A percentile compares a stretch with the other conserved stretches of the same genome.
These are phyloP conservation scores for Coprinellus micaceus DNA, from an alignment of 768 basidiomycete species.

Conservation along the genomic window DNA sequence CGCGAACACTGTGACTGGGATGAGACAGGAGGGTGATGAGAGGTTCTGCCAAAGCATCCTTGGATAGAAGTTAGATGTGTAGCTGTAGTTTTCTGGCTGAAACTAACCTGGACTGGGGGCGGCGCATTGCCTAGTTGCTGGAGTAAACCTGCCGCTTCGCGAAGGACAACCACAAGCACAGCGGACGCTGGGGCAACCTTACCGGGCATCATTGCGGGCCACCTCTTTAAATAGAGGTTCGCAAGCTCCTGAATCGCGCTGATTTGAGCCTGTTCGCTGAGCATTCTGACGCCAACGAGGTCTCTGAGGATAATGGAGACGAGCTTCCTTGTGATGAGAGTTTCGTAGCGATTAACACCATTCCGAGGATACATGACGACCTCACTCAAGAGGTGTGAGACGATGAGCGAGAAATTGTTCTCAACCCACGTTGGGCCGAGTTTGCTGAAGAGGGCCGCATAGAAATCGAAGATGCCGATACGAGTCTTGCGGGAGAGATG, in stretches of 20 bases:
- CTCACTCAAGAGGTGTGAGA: slow-evolving; percentile 75
- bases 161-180: slow-evolving; percentile 68
- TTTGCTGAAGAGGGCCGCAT: slow-evolving; percentile 68
- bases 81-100: neutral
- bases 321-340: slow-evolving; percentile 63
- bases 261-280: slow-evolving; percentile 94
- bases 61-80: slow-evolving; percentile 1
- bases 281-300: slow-evolving; percentile 81
- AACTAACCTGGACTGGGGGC: slow-evolving; percentile 72
- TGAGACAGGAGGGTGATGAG: slow-evolving; percentile 82
- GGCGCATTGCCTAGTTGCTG: slow-evolving; percentile 92
- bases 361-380: slow-evolving; percentile 62
- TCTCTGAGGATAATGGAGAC: slow-evolving; percentile 80
- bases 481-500: slow-evolving; percentile 64
- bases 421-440: slow-evolving; percentile 82
- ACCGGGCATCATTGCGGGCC: slow-evolving; percentile 92
- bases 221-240: slow-evolving; percentile 77
- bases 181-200: slow-evolving; percentile 64
- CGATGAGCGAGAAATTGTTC: slow-evolving; percentile 73
- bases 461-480: slow-evolving; percentile 87
- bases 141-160: slow-evolving; percentile 82
- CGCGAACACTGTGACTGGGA: slow-evolving; percentile 82
- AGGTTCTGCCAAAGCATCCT: slow-evolving; percentile 85
- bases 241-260: slow-evolving; percentile 85
- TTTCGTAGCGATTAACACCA: slow-evolving; percentile 63